A percentile compares a stretch with the other conserved stretches of the same genome.
Evolutionary conservation across 352 stramenopile species (phyloP).

Genomic region (Phytophthora palmivora): DNA sequence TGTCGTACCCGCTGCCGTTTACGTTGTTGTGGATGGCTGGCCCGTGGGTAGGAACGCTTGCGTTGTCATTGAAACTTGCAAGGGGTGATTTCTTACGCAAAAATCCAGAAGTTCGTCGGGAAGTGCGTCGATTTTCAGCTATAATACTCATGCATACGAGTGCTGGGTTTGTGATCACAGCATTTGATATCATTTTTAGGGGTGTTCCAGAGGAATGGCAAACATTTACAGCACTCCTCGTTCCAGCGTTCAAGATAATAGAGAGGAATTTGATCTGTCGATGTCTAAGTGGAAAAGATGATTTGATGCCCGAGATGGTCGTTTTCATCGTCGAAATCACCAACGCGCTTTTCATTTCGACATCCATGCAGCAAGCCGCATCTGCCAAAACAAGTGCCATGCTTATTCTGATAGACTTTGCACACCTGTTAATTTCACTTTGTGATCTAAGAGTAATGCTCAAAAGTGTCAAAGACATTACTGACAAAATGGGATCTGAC

Average conservation of each 20-base stretch:
- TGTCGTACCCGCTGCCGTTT: conserved; percentile 24
- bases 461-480: conserved; percentile 11
- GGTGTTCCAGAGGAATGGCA: conserved; percentile 14
- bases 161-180: conserved; percentile 4
- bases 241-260: conserved; percentile 20
- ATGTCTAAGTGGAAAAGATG: conserved; percentile 21
- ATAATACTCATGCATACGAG: conserved; percentile 12
- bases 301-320: conserved; percentile 46
- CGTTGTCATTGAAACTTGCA: conserved; percentile 12
- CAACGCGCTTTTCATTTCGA: conserved; percentile 49
- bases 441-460: conserved; percentile 30
- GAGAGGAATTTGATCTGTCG: conserved; percentile 24
- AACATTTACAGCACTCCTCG: not conserved
- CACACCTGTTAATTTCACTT: conserved; percentile 35
- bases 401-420: conserved; percentile 42
- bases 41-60: conserved; percentile 20
- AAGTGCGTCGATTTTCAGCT: conserved; percentile 17
- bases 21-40: conserved; percentile 20
- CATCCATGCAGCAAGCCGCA: conserved; percentile 42
- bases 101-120: conserved; percentile 4
- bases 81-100: conserved; percentile 19
- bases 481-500: conserved; percentile 11
- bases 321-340: conserved; percentile 60
- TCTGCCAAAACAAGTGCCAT: conserved; percentile 31
- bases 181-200: conserved; percentile 14